Conservation (phyloP, 2,329 filamentous ascomycete species). For the Zymoseptoria pseudotritici region DNA sequence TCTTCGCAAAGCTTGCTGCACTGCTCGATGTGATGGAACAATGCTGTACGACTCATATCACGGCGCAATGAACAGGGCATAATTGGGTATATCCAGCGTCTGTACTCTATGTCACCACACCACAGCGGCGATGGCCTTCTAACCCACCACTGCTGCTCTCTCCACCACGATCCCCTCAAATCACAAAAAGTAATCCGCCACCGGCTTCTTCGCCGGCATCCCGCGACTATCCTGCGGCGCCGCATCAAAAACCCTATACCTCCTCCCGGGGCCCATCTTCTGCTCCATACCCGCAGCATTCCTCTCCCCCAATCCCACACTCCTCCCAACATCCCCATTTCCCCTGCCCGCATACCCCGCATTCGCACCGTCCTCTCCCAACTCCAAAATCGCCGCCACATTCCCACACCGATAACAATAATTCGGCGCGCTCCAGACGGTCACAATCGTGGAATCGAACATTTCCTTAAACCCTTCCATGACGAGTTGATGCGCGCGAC, state of each 20-base stretch:
- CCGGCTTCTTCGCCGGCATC: conserved; percentile 98
- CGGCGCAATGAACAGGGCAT: background rate
- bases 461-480: conserved; percentile 99
- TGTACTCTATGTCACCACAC: background rate
- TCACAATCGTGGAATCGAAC: conserved; percentile 93
- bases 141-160: background rate
- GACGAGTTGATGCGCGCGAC: conserved; percentile 90
- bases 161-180: background rate
- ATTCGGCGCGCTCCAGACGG: conserved; percentile 61
- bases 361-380: conserved; percentile 69
- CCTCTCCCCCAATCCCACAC: conserved; percentile 26
- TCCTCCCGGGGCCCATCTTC: conserved; percentile 65
- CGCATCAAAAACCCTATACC: conserved; percentile 93
- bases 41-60: background rate
- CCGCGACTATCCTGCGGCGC: conserved; percentile 91
- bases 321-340: conserved; percentile 59
- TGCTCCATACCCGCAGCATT: conserved; percentile 39
- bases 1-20: background rate
- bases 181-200: conserved; percentile 87
- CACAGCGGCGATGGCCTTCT: too few relatives aligned
- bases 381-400: conserved; percentile 83
- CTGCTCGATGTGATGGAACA: background rate
- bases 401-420: conserved; percentile 42
- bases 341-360: conserved; percentile 43
- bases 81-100: background rate